A percentile compares a stretch with the other conserved stretches of the same genome.
phyloP scores from a whole-genome alignment of 495 filamentous ascomycete genomes.

The Pseudomonodictys pantanalensis region DNA sequence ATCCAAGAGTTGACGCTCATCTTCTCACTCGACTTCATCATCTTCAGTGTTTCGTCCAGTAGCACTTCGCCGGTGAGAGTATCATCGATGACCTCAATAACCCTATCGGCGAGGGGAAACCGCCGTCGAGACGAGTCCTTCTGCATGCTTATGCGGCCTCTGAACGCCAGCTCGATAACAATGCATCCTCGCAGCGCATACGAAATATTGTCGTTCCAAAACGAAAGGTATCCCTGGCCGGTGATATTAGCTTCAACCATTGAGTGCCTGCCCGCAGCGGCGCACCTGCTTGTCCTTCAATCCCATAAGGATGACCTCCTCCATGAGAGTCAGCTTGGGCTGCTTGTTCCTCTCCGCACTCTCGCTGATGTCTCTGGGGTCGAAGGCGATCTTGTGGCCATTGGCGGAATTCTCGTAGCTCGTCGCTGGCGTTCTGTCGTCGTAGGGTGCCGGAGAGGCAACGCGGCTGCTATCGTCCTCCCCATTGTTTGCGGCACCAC shows the following conservation, averaged over 20 bases:
- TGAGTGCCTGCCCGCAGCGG: not conserved
- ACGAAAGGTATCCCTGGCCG: conserved; percentile 86
- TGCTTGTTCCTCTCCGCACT: conserved; percentile 95
- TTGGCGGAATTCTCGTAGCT: conserved; percentile 91
- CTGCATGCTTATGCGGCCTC: conserved; percentile 96
- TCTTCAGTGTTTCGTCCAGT: conserved; percentile 96
- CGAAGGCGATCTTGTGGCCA: conserved; percentile 97
- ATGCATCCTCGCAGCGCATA: conserved; percentile 97
- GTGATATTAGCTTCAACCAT: conserved; percentile 1
- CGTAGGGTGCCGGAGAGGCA: conserved; percentile 61
- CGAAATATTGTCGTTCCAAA: conserved; percentile 99
- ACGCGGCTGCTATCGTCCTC: conserved; percentile 63
- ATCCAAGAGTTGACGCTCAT: conserved; percentile 99
- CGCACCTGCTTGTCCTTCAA: conserved; percentile 97
- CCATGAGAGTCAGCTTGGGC: conserved; percentile 97
- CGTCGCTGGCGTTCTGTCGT: conserved; percentile 75
- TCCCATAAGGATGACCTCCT: conserved; percentile 90
- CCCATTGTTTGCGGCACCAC: conserved; percentile 52
- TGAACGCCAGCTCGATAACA: conserved; percentile 92
- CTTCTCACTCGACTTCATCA: conserved; percentile 99
- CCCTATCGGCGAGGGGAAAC: conserved; percentile 85
- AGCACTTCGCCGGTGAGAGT: conserved; percentile 96
- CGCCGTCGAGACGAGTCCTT: conserved; percentile 89
- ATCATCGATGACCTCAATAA: conserved; percentile 96
- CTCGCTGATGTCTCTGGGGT: conserved; percentile 95